Base-by-base conservation (phyloP, 2,329 filamentous ascomycete genomes). In the Parascedosporium putredinis region DNA sequence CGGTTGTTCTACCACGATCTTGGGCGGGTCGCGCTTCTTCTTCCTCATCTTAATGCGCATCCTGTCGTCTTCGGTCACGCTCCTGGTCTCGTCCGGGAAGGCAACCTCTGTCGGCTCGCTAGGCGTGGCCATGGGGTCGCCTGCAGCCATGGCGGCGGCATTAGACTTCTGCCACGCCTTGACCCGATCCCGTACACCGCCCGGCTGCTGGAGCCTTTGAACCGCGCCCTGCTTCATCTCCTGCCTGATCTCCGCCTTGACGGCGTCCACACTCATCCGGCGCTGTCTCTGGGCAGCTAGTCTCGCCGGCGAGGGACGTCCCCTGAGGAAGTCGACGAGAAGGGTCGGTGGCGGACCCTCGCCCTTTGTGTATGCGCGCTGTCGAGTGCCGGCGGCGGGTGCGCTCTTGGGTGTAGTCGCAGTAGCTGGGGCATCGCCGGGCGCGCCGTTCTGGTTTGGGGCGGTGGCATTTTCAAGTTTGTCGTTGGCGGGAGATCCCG, bases 101-200 rank as follows among this genome's bases (percentile, higher is more conserved):
- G 78, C 73, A 27, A 86, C 67, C 34, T 85, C 80, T 25, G 78
- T 77, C 3, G 81, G 76, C 55, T 79, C 78, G 25, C 71, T 78
- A 5, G 75, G 71, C 5, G 72, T 65, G 22, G 74, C 73, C 27
- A 77, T 68, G 1, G 74, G 73, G 50, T 75, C 69, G 2, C 69
- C 74, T 2, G 66, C 66, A 3, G 60, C 67, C 65, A 84, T 76
- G 23, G 82, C 83, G 5, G 77, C 76, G 29, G 83, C 85, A 59
- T 85, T 88, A 56, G 83, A 73, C 60, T 84, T 84, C 65, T 95
- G 88, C 89, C 89, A 95, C 65, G 83, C 78, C 57, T 83, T 84
- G 49, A 95, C 86, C 59, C 89, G 82, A 56, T 87, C 84, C 54
- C 79, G 79, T 45, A 94, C 85, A n/a, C 78, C 78, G 3, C 77